Evolutionary conservation across 108 stramenopile genomes (phyloP), one percentile per base, ranked within the genome.

Genomic region (Pseudonitzschia multistriata): DNA sequence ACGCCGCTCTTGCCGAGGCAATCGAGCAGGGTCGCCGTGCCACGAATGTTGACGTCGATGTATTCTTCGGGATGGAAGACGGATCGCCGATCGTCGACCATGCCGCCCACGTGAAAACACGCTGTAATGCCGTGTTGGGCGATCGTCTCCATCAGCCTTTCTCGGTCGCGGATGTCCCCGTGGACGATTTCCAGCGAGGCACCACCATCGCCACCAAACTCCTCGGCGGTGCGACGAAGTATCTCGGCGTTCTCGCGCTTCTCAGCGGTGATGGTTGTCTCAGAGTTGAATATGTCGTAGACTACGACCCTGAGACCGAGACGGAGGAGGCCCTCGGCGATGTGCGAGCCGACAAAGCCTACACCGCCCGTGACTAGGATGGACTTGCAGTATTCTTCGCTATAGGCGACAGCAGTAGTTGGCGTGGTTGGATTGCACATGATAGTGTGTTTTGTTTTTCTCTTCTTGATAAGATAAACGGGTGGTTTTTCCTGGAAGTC

Each of bases 121-220:
- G 25, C 37, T n/a, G 71, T 64, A 10, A 56, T 50, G 17, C 67
- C 67, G 34, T 65, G 65, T 11, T 70, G 21, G 17, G 17, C 14
- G 6, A 64, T 36, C 6, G 39, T 42, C 7, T 64, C 4, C 35
- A 64, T 31, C 3, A 64, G 35, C 25, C 39, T 64, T 31, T 64
- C 34, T 37, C 27, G 34, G 52, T 67, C 45, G 45, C 72, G 22
- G 73, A 86, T 70, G 25, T 70, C 68, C 31, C 68, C 68, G 37
- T 5, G 28, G 22, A 60, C n/a, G 30, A 60, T 60, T 13, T 24
- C 22, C 53, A 68, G 6, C 1, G 35, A 64, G 33, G 62, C 62
- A n/a, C n/a, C n/a, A 36, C 62, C 62, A 35, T 64, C 21, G n/a
- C 21, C 2, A 15, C 21, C 33, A 37, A 36, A 36, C 3, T 30